Conservation (phyloP, 345 rosid genomes). For the Boechera divaricarpa region DNA sequence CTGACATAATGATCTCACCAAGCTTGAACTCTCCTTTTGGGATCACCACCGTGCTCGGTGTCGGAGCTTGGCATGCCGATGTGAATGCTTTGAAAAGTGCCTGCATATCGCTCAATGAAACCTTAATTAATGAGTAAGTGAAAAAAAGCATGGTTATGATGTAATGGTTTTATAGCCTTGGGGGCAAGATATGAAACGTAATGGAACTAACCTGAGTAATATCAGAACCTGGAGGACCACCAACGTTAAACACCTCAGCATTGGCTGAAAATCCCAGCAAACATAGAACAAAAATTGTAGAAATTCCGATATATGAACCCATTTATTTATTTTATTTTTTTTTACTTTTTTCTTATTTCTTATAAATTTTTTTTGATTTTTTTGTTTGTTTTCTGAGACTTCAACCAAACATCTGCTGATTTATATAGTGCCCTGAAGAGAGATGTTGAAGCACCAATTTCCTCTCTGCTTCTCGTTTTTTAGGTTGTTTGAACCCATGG, state of each 20-base stretch:
- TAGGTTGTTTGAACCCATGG: background rate
- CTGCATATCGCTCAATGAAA: slow-evolving; percentile 20
- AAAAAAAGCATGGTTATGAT: background rate
- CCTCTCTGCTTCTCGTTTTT: slow-evolving; percentile 27
- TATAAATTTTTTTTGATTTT: background rate
- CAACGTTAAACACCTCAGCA: slow-evolving; percentile 31
- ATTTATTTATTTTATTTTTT: slow-evolving; percentile 7
- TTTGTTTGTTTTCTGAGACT: slow-evolving; percentile 6
- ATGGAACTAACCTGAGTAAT: slow-evolving; percentile 36
- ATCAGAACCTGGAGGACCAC: slow-evolving; percentile 34
- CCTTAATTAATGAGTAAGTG: background rate
- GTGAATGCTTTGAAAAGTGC: slow-evolving; percentile 36
- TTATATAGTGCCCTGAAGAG: slow-evolving; percentile 24
- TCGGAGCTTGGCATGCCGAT: slow-evolving; percentile 35
- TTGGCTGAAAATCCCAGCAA: slow-evolving; percentile 39
- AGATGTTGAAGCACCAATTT: slow-evolving; percentile 2
- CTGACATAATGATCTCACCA: slow-evolving; percentile 27
- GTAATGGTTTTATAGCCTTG: background rate
- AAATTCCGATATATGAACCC: slow-evolving; percentile 26
- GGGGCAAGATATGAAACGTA: background rate
- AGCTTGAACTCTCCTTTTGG: slow-evolving; percentile 43
- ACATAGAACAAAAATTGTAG: slow-evolving; percentile 28
- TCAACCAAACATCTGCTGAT: background rate
- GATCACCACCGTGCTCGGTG: slow-evolving; percentile 35
- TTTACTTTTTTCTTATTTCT: background rate